Percentiles rank a stretch among this genome's conserved stretches.
phyloP scores from a whole-genome alignment of 2,329 filamentous ascomycete species.

The Trichoderma hamatum region DNA sequence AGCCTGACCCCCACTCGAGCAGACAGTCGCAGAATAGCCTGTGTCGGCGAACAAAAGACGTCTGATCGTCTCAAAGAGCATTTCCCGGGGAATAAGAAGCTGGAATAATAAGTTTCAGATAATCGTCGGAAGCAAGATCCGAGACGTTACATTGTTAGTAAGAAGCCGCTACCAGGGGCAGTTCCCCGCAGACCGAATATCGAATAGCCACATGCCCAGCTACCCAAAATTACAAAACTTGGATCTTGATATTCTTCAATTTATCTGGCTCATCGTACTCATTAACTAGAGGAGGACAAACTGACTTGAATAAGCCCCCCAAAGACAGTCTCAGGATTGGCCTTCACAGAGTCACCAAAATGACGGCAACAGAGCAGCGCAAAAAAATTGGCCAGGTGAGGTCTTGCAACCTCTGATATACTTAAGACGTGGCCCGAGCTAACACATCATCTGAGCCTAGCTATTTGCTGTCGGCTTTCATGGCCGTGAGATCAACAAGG shows the following conservation, averaged over 20 bases:
- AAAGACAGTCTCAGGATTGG: background rate
- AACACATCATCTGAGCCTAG: conserved; percentile 14
- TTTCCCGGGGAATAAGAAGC: background rate
- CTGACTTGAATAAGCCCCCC: background rate
- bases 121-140: background rate
- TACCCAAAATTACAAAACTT: background rate
- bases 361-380: conserved; percentile 28
- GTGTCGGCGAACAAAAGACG: conserved; percentile 8
- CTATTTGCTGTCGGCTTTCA: conserved; percentile 37
- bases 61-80: background rate
- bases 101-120: background rate
- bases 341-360: background rate
- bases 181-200: conserved; percentile 1
- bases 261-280: background rate
- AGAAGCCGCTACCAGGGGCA: background rate
- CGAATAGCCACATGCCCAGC: background rate
- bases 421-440: background rate
- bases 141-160: conserved; percentile 24
- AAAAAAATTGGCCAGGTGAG: conserved; percentile 28
- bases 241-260: background rate
- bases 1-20: conserved; percentile 18
- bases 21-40: background rate
- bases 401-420: background rate
- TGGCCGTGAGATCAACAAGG: conserved; percentile 30
- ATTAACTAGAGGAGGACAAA: background rate